Percentiles rank a stretch among this genome's conserved stretches.
Evolutionary conservation across 352 stramenopile species (phyloP).

Genomic region (Phytophthora pisi): DNA sequence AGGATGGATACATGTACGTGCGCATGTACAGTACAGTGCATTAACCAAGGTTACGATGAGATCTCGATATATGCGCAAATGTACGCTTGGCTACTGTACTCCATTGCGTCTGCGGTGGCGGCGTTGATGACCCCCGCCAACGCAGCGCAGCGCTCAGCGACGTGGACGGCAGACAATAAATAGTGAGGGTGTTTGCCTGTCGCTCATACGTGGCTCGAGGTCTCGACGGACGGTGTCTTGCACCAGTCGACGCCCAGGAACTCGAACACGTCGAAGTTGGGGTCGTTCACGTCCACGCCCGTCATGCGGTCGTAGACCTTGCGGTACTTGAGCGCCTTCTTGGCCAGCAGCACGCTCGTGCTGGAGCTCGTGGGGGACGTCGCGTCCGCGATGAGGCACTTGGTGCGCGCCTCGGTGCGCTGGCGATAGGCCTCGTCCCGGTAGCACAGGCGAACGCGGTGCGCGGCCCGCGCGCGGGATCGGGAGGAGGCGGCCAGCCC

Average conservation of each 20-base stretch:
- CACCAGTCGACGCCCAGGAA: slow-evolving; percentile 63
- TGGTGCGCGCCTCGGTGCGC: slow-evolving; percentile 35
- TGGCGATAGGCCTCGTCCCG: slow-evolving; percentile 48
- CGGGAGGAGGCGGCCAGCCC: neutral
- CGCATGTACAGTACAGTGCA: neutral
- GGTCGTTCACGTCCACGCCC: slow-evolving; percentile 51
- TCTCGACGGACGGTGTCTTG: slow-evolving; percentile 31
- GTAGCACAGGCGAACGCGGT: slow-evolving; percentile 48
- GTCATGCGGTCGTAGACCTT: slow-evolving; percentile 54
- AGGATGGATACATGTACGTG: neutral
- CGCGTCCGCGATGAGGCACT: slow-evolving; percentile 42
- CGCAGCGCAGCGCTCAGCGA: neutral
- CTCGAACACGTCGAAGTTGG: slow-evolving; percentile 54
- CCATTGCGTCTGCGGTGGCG: neutral
- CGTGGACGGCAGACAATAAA: slow-evolving; percentile 20
- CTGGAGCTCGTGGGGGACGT: slow-evolving; percentile 30
- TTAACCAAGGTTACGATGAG: neutral
- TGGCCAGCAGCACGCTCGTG: slow-evolving; percentile 47
- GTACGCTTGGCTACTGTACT: neutral
- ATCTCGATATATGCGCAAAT: too few relatives aligned
- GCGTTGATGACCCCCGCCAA: neutral
- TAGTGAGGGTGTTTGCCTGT: neutral
- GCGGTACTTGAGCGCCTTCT: slow-evolving; percentile 64
- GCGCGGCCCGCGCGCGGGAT: slow-evolving; percentile 4
- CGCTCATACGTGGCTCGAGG: slow-evolving; percentile 13